Conservation (phyloP, 257 asterid species). For the Anisodus acutangulus region DNA sequence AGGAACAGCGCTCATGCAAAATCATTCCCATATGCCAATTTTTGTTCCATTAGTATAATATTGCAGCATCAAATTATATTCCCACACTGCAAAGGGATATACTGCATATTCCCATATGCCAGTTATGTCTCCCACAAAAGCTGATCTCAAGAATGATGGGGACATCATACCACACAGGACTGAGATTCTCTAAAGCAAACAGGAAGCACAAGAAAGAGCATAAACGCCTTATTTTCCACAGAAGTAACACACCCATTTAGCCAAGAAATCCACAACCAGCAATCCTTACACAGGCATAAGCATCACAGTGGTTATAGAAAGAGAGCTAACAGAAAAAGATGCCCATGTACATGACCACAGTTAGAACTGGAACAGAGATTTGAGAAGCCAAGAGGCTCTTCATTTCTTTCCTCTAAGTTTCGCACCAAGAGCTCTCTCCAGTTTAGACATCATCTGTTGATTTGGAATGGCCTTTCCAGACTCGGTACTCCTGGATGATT, state of each 20-base stretch:
- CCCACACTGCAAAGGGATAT: conserved; percentile 15
- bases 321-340: conserved; percentile 28
- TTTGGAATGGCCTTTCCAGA: conserved; percentile 73
- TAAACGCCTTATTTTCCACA: conserved; percentile 17
- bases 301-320: conserved; percentile 33
- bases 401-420: conserved; percentile 84
- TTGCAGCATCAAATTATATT: conserved; percentile 26
- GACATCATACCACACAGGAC: not conserved
- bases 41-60: not conserved
- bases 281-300: conserved; percentile 28
- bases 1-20: not conserved
- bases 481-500: conserved; percentile 64
- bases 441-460: conserved; percentile 75
- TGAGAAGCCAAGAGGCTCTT: conserved; percentile 32
- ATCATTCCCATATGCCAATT: not conserved
- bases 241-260: conserved; percentile 11
- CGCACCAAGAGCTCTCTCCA: conserved; percentile 81
- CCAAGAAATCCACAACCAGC: conserved; percentile 36
- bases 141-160: not conserved
- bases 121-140: not conserved
- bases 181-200: not conserved
- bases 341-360: conserved; percentile 51
- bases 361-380: conserved; percentile 37
- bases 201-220: not conserved
- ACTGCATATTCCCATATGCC: not conserved